Percentiles rank a stretch among this genome's conserved stretches.
These are phyloP conservation scores for Lactifluus pinguis DNA, from an alignment of 768 basidiomycete species.

Conservation along the genomic window DNA sequence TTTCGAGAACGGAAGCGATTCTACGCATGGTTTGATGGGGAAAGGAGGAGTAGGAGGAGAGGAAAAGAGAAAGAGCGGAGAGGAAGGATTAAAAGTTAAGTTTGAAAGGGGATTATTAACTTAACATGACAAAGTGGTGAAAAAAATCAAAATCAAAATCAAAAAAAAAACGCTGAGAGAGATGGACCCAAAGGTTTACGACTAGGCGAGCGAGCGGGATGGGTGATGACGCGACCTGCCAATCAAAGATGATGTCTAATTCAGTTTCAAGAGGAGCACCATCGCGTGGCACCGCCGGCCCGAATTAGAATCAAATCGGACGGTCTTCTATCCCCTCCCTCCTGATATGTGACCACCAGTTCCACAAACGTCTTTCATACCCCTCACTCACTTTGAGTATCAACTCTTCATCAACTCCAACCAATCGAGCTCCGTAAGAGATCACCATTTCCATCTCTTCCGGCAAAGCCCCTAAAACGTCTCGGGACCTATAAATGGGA, in stretches of 20 bases:
- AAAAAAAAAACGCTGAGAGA: background rate
- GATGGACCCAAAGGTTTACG: too few species aligned
- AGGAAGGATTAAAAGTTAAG: background rate
- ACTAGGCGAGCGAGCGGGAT: too few species aligned
- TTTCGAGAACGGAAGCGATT: slow-evolving; percentile 43
- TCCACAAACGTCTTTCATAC: slow-evolving; percentile 54
- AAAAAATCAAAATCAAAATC: slow-evolving; percentile 1
- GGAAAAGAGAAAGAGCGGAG: background rate
- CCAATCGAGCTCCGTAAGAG: slow-evolving; percentile 41
- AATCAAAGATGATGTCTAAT: background rate
- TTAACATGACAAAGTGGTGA: background rate
- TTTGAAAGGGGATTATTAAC: background rate
- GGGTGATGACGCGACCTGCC: background rate
- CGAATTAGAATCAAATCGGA: background rate
- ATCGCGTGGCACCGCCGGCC: background rate
- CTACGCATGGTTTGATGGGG: slow-evolving; percentile 43
- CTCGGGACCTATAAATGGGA: slow-evolving; percentile 57
- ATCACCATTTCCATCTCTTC: slow-evolving; percentile 44
- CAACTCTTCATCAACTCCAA: slow-evolving; percentile 45
- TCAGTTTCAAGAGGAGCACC: too few species aligned
- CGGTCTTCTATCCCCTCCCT: slow-evolving; percentile 3
- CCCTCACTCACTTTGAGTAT: slow-evolving; percentile 49
- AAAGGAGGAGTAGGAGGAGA: background rate
- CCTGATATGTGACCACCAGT: slow-evolving; percentile 34
- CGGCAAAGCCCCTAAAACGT: slow-evolving; percentile 51